Evolutionary conservation across 1,284 basidiomycete species (phyloP).

Genomic region (Pisolithus thermaeus): DNA sequence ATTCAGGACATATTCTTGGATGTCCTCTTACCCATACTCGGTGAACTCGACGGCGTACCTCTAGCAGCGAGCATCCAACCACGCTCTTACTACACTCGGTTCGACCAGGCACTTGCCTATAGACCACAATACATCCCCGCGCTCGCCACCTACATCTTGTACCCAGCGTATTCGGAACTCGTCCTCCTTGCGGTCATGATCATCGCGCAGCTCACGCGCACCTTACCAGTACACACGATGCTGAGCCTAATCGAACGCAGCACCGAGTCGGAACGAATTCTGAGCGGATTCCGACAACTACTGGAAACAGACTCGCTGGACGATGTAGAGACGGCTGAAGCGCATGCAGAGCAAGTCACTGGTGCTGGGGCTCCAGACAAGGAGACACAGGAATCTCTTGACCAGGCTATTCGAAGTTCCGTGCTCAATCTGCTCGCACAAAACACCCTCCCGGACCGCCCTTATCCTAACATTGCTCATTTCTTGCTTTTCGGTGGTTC

Average conservation of each 20-base stretch:
- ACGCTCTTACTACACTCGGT: constrained; percentile 63
- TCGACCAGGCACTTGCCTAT: constrained; percentile 83
- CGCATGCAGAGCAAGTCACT: constrained; percentile 53
- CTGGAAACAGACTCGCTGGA: constrained; percentile 60
- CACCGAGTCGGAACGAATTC: constrained; percentile 80
- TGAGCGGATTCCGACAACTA: constrained; percentile 71
- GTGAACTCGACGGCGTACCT: constrained; percentile 55
- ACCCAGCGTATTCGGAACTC: constrained; percentile 67
- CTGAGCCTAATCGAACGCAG: constrained; percentile 80
- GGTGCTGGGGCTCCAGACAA: constrained; percentile 64
- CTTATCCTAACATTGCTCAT: constrained; percentile 86
- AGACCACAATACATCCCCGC: constrained; percentile 73
- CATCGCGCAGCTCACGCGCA: constrained; percentile 60
- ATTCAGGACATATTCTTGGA: constrained; percentile 89
- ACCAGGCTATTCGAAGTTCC: constrained; percentile 70
- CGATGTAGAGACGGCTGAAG: constrained; percentile 55
- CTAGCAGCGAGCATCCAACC: constrained; percentile 51
- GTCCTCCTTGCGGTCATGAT: constrained; percentile 80
- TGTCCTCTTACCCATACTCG: constrained; percentile 75
- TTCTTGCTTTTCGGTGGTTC: constrained; percentile 77
- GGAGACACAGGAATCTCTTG: constrained; percentile 42
- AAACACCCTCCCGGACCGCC: constrained; percentile 59
- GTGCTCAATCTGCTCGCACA: constrained; percentile 85
- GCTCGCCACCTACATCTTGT: constrained; percentile 78
- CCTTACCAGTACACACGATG: constrained; percentile 59